These are phyloP conservation scores for Aspergillus mulundensis DNA, from an alignment of 495 filamentous ascomycete genomes.

Conservation along the genomic window DNA sequence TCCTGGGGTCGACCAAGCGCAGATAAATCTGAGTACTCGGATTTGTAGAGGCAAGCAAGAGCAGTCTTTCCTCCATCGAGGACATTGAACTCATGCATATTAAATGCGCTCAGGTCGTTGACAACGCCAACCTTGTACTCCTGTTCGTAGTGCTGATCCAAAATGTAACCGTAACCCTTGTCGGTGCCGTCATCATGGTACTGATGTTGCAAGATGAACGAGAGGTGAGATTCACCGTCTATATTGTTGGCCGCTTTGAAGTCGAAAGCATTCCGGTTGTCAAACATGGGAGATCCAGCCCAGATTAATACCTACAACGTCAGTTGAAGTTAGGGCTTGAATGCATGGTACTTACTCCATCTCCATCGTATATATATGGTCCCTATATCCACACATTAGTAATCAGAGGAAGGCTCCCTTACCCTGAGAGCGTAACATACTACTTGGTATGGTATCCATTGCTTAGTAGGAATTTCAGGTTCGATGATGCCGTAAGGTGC, in stretches of 20 bases:
- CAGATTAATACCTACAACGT: slow-evolving; percentile 34
- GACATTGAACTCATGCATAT: slow-evolving; percentile 50
- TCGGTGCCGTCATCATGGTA: slow-evolving; percentile 27
- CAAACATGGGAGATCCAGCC: slow-evolving; percentile 34
- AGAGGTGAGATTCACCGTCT: slow-evolving; percentile 38
- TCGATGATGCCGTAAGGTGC: slow-evolving; percentile 38
- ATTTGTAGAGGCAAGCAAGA: slow-evolving; percentile 48
- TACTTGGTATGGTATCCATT: slow-evolving; percentile 39
- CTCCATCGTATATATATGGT: slow-evolving; percentile 41
- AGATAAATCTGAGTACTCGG: slow-evolving; percentile 35
- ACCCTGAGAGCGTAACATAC: no score
- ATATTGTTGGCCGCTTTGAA: slow-evolving; percentile 39
- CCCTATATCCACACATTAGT: no score
- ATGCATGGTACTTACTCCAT: slow-evolving; percentile 23
- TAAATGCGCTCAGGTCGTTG: slow-evolving; percentile 37
- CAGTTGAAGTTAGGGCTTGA: neutral
- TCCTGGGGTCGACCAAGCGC: slow-evolving; percentile 42
- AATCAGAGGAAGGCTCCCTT: no score
- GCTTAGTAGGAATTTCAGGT: slow-evolving; percentile 22
- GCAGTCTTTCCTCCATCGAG: slow-evolving; percentile 36
- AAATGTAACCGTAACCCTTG: slow-evolving; percentile 32
- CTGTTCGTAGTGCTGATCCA: slow-evolving; percentile 34
- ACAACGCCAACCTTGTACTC: slow-evolving; percentile 36
- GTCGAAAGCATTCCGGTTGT: slow-evolving; percentile 37
- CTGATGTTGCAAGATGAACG: slow-evolving; percentile 43